Evolutionary conservation across 1,139 yeast genomes (phyloP), one percentile per base, ranked within the genome.

Genomic region (Debaryomyces psychrophilus): DNA sequence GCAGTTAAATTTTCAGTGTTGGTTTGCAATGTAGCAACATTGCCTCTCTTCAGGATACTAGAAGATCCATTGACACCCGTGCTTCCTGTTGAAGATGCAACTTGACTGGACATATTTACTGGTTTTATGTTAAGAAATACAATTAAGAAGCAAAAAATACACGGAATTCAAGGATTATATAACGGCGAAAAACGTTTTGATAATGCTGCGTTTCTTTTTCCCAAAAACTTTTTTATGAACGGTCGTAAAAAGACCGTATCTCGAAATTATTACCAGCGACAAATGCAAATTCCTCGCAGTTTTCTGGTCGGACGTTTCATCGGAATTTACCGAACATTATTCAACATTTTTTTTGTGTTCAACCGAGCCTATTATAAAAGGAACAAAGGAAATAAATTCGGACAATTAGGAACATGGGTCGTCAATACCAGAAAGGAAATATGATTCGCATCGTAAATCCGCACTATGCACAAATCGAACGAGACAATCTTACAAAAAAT

Each of bases 11-110:
- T 60, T 28, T 61, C 50, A 9, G 62, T 49, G 22, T 20, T 20
- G n/a, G 59, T 55, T 31, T 57, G 50, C 37, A 69, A 64, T 38
- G 64, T 52, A 39, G 77, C 76, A 23, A 72, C 64, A 50, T 72
- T 73, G 29, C 77, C 77, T 54, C 65, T 65, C 37, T 62, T 58
- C 49, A 68, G 58, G 35, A 59, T 44, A 18, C 58, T 45, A 14
- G 61, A 29, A n/a, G 48, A n/a, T 41, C 50, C 39, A 17, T 46
- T 25, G 26, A 14, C 25, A 27, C 43, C 43, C n/a, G 45, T 14
- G 25, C 34, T 26, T n/a, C 41, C 40, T 7, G 26, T 12, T 2
- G 43, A 43, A 11, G 46, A 39, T 20, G 50, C 36, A 18, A 42
- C 34, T 41, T 47, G 50, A 34, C 47, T 47, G 23, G 44, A 37